Conservation (phyloP, 495 filamentous ascomycete genomes). For the Peziza echinospora region DNA sequence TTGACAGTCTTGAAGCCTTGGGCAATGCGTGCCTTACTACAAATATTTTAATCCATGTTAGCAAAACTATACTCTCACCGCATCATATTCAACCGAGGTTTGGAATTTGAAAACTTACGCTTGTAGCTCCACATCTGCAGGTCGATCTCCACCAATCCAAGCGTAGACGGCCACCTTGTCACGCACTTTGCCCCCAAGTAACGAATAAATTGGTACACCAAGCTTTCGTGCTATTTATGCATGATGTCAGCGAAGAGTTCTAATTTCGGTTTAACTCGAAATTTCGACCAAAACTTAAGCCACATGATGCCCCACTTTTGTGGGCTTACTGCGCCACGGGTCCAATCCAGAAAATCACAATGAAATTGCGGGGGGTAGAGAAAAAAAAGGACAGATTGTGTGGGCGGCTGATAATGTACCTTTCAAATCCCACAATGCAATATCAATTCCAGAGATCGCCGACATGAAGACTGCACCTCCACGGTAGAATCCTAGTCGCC, state of each 20-base stretch:
- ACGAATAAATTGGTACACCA: conserved; percentile 47
- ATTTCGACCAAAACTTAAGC: too few species aligned
- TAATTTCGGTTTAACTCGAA: too few species aligned
- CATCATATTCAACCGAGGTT: too few species aligned
- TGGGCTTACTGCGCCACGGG: background rate
- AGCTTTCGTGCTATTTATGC: conserved; percentile 28
- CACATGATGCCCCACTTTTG: too few species aligned
- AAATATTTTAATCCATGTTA: too few species aligned
- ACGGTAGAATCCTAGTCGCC: conserved; percentile 52
- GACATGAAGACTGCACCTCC: conserved; percentile 75
- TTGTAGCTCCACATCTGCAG: conserved; percentile 41
- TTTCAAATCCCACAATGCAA: conserved; percentile 68
- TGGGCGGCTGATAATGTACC: conserved; percentile 9
- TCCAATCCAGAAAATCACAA: too few species aligned
- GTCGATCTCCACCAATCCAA: conserved; percentile 77
- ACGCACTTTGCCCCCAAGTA: conserved; percentile 57
- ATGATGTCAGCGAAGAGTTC: background rate
- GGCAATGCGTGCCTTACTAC: conserved; percentile 34
- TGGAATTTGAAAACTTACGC: conserved; percentile 36
- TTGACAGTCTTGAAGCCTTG: conserved; percentile 57
- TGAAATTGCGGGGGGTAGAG: background rate
- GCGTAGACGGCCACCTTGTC: conserved; percentile 56
- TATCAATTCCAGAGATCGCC: conserved; percentile 57
- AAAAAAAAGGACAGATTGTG: background rate
- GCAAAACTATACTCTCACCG: conserved; percentile 2